Evolutionary conservation across 2,329 filamentous ascomycete species (phyloP).

Genomic region (Calonectria pseudoturangicola): DNA sequence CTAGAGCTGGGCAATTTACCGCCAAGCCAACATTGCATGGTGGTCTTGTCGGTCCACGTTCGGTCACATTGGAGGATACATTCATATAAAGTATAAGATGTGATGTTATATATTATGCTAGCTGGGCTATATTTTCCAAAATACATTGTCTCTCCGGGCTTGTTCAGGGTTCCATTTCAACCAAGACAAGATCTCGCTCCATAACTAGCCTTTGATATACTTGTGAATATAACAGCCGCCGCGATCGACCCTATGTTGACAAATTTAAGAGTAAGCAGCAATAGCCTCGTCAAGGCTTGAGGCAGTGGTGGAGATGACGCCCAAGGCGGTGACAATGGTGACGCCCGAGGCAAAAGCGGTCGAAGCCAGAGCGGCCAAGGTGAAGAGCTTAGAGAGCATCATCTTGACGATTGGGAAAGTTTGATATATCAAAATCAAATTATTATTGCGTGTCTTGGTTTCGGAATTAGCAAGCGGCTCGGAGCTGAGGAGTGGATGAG

Average conservation of each 20-base stretch:
- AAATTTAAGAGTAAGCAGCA: slow-evolving; percentile 17
- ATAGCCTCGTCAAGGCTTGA: slow-evolving; percentile 20
- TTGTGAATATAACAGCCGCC: not conserved
- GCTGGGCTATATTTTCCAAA: too few species aligned
- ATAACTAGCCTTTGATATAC: not conserved
- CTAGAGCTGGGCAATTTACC: too few species aligned
- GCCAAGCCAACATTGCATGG: too few species aligned
- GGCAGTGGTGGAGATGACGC: slow-evolving; percentile 19
- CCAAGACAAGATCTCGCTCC: not conserved
- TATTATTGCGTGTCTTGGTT: not conserved
- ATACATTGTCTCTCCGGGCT: too few species aligned
- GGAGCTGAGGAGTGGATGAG: not conserved
- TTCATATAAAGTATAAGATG: too few species aligned
- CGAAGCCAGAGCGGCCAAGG: slow-evolving; percentile 20
- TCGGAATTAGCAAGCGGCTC: not conserved
- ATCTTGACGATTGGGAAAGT: not conserved
- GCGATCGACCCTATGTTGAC: not conserved
- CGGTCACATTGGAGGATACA: too few species aligned
- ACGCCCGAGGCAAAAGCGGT: slow-evolving; percentile 19
- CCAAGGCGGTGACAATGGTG: slow-evolving; percentile 19
- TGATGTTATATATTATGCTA: too few species aligned
- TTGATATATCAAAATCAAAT: not conserved
- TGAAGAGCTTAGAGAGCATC: slow-evolving; percentile 29
- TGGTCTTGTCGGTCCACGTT: too few species aligned
- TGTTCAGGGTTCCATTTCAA: too few species aligned